A percentile compares a stretch with the other conserved stretches of the same genome.
Conservation (phyloP, 345 rosid genomes). For the Nasturtium officinale region DNA sequence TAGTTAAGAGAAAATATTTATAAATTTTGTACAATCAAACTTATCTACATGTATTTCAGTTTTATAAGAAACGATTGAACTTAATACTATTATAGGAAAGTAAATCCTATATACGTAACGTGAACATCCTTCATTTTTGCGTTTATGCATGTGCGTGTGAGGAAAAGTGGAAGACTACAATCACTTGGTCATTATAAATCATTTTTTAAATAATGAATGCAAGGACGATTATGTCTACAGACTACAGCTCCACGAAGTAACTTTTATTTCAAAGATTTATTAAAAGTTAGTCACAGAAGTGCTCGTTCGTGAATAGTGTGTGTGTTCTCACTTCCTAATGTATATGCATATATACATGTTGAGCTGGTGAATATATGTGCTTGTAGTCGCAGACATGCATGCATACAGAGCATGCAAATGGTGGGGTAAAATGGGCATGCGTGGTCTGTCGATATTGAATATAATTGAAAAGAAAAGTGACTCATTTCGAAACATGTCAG, state of each 20-base stretch:
- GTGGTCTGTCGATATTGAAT: slow-evolving; percentile 19
- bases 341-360: background rate
- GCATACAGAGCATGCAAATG: slow-evolving; percentile 31
- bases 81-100: background rate
- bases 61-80: background rate
- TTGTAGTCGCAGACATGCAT: slow-evolving; percentile 31
- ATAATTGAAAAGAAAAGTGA: slow-evolving; percentile 18
- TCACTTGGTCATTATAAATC: slow-evolving; percentile 7
- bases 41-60: background rate
- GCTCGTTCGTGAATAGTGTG: slow-evolving; percentile 13
- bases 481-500: slow-evolving; percentile 32
- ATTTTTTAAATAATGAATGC: background rate
- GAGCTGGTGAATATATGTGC: slow-evolving; percentile 10
- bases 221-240: slow-evolving; percentile 12
- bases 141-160: background rate
- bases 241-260: background rate
- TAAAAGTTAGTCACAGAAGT: slow-evolving; percentile 21
- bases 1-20: background rate
- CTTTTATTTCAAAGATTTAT: slow-evolving; percentile 1
- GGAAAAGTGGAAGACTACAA: background rate
- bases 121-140: background rate
- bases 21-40: background rate
- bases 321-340: background rate
- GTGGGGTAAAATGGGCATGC: slow-evolving; percentile 40
- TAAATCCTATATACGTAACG: background rate